Evolutionary conservation across 108 stramenopile genomes (phyloP).

Genomic region (Aureococcus anophagefferens): DNA sequence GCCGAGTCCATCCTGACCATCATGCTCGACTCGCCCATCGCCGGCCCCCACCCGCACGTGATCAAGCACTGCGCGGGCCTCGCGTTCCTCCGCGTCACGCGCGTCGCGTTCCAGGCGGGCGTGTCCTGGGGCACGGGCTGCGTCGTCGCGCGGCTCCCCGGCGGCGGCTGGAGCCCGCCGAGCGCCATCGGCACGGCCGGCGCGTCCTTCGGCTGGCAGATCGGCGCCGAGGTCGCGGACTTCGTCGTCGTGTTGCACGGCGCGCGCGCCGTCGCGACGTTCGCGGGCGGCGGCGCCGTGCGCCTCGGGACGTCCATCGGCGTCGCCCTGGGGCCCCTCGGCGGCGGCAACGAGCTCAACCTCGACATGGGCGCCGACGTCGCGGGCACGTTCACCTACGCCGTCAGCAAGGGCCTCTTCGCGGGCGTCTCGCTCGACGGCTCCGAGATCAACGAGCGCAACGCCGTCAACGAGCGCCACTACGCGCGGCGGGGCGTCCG

Average conservation of each 20-base stretch:
- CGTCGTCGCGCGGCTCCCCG: conserved; percentile 43
- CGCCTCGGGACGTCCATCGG: conserved; percentile 69
- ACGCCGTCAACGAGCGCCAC: no score
- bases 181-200: conserved; percentile 58
- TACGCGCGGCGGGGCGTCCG: no score
- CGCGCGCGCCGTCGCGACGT: conserved; percentile 57
- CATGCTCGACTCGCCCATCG: no score
- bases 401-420: conserved; percentile 72
- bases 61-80: no score
- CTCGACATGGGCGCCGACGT: conserved; percentile 43
- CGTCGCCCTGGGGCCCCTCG: conserved; percentile 71
- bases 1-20: no score
- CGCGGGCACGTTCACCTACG: conserved; percentile 66
- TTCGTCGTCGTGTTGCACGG: conserved; percentile 69
- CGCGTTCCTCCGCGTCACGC: no score
- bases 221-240: conserved; percentile 67
- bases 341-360: conserved; percentile 49
- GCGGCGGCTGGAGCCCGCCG: conserved; percentile 53
- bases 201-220: conserved; percentile 57
- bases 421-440: conserved; percentile 70
- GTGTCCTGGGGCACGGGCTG: conserved; percentile 74
- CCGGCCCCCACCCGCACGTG: no score
- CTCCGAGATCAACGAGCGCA: no score
- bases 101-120: no score
- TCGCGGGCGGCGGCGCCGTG: conserved; percentile 38